phyloP scores from a whole-genome alignment of 2,329 filamentous ascomycete genomes.

The Alternaria rosae region DNA sequence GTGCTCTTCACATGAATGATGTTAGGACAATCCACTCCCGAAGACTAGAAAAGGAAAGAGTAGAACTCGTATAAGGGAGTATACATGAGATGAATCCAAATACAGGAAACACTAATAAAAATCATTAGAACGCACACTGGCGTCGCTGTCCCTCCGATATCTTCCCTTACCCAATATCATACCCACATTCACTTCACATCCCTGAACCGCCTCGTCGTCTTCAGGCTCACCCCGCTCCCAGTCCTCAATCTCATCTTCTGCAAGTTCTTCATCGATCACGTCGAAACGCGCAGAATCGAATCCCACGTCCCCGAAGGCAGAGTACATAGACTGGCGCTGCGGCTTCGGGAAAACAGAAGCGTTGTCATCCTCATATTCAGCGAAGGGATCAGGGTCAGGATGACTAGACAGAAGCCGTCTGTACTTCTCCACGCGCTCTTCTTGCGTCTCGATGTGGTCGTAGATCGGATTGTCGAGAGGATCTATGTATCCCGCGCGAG shows the following conservation, averaged over 20 bases:
- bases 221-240: background rate
- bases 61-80: background rate
- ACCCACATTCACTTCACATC: background rate
- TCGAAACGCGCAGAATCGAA: constrained; percentile 11
- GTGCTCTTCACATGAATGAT: background rate
- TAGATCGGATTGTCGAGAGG: constrained; percentile 16
- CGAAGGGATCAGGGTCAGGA: background rate
- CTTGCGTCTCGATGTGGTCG: background rate
- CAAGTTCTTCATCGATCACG: constrained; percentile 8
- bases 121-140: background rate
- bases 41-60: background rate
- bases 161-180: background rate
- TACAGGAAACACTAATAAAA: background rate
- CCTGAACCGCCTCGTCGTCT: background rate
- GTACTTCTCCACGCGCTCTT: constrained; percentile 10
- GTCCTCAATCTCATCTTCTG: constrained; percentile 5
- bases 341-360: constrained; percentile 10
- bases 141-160: background rate
- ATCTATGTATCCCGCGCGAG: background rate
- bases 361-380: background rate
- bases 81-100: background rate
- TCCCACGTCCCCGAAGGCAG: constrained; percentile 1
- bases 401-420: background rate
- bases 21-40: background rate
- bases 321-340: constrained; percentile 14